Percentiles rank a stretch among this genome's conserved stretches.
Conservation (phyloP, 202 grass and related monocot genomes). For the Zizania palustris region DNA sequence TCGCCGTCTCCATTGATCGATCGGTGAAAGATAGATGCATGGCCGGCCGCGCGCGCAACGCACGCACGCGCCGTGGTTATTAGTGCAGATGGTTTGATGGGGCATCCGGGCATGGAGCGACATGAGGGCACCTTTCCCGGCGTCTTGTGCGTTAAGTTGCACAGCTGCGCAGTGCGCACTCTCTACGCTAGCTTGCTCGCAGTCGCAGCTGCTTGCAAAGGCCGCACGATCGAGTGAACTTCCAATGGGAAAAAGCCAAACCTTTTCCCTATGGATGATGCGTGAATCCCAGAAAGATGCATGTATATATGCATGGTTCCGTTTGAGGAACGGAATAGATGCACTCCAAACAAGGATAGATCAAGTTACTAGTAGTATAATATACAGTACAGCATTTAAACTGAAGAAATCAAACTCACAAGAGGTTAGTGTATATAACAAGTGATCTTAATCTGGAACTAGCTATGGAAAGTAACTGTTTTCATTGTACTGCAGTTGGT, state of each 20-base stretch:
- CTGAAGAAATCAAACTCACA: neutral
- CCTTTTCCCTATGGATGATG: constrained; percentile 5
- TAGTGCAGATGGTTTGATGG: neutral
- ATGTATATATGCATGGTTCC: constrained; percentile 35
- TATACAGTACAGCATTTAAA: neutral
- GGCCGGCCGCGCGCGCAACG: neutral
- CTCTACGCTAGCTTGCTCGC: neutral
- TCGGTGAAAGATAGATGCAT: constrained; percentile 34
- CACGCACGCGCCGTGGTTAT: constrained; percentile 9
- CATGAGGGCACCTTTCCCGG: constrained; percentile 55
- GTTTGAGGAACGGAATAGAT: constrained; percentile 44
- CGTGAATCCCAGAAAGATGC: constrained; percentile 42
- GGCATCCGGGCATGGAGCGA: neutral
- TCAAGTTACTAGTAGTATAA: neutral
- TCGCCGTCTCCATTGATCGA: neutral
- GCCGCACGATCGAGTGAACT: neutral
- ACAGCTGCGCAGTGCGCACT: constrained; percentile 11
- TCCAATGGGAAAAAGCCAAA: constrained; percentile 50
- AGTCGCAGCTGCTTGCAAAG: neutral
- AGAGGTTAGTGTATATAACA: neutral
- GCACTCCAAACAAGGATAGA: constrained; percentile 42
- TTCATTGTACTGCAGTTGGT: neutral
- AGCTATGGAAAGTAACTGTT: neutral
- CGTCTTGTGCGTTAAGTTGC: constrained; percentile 54
- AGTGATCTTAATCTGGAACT: neutral